Conservation (phyloP, 2,329 filamentous ascomycete species). For the Colletotrichum liaoningense region DNA sequence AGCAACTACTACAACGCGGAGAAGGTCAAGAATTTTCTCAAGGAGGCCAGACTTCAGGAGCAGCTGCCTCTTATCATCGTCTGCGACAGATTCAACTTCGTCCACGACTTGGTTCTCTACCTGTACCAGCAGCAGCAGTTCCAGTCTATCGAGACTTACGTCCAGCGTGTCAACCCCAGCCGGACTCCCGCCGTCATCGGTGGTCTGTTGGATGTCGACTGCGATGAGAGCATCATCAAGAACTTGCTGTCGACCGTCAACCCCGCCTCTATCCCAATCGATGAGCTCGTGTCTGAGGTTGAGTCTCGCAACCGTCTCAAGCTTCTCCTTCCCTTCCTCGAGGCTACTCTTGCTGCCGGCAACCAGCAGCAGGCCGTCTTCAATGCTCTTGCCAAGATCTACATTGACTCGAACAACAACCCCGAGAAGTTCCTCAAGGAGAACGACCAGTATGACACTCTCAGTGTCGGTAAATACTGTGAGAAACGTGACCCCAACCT, state of each 20-base stretch:
- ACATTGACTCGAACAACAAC: slow-evolving; percentile 98
- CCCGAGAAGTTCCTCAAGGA: slow-evolving; percentile 97
- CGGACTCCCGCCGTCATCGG: slow-evolving; percentile 93
- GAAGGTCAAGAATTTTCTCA: slow-evolving; percentile 99
- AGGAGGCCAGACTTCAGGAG: slow-evolving; percentile 92
- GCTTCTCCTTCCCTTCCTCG: slow-evolving; percentile 94
- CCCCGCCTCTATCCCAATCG: slow-evolving; percentile 87
- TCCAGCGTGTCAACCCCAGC: slow-evolving; percentile 94
- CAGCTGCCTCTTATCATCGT: slow-evolving; percentile 97
- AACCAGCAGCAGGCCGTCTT: slow-evolving; percentile 97
- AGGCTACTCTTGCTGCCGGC: slow-evolving; percentile 87
- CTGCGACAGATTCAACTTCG: slow-evolving; percentile 99
- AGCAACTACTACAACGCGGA: slow-evolving; percentile 90
- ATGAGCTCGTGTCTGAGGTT: slow-evolving; percentile 94
- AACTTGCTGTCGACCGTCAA: slow-evolving; percentile 87
- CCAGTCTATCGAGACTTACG: slow-evolving; percentile 98
- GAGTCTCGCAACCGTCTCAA: slow-evolving; percentile 96
- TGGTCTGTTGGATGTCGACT: slow-evolving; percentile 94
- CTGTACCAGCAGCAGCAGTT: slow-evolving; percentile 99
- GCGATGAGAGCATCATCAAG: slow-evolving; percentile 97
- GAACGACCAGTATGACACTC: slow-evolving; percentile 95
- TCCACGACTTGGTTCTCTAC: slow-evolving; percentile 95
- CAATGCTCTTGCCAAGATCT: slow-evolving; percentile 98
- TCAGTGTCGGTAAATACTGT: slow-evolving; percentile 96
- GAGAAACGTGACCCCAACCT: slow-evolving; percentile 98